Evolutionary conservation across 2,329 filamentous ascomycete species (phyloP), one percentile per base, ranked within the genome.

Genomic region (Xylaria polymorpha): DNA sequence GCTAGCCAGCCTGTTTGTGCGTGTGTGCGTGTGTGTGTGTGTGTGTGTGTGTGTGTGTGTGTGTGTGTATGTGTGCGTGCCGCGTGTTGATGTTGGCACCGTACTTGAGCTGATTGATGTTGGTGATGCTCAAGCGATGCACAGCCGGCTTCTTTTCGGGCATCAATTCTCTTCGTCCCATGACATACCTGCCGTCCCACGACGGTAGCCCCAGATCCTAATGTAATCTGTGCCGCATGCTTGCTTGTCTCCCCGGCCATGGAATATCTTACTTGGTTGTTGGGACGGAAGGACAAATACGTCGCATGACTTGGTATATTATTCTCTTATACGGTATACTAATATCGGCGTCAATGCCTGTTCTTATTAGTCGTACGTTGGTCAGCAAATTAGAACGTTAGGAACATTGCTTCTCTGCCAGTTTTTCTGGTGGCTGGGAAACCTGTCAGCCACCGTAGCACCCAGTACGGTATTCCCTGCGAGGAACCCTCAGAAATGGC

Each of bases 341-440:
- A 69, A 69, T 71, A 69, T 71, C 39, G 60, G 61, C 55, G 62
- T 67, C 63, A 69, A 69, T 71, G 69, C 66, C 46, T 48, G 41
- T 20, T 56, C 41, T 18, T 61, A 63, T 71, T 71, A 69, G 69
- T 71, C 69, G 69, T 71, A 63, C 39, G 69, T 71, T 72, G 68
- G 70, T 72, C 68, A 72, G 70, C 70, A 60, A 50, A 29, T 29
- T 29, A 4, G 25, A 55, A 32, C 57, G 56, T 15, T 46, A 61
- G 48, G 44, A 68, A 68, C 58, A 56, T 59, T 59, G 48, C 35
- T 61, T 32, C 44, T 65, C 66, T 39, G 58, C 68, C 32, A 55
- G 22, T 62, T 46, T 46, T 60, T 18, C 43, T 37, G 65, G 70
- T 72, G 70, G 70, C 70, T 72, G 70, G 70, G 66, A 32, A 56